phyloP scores from a whole-genome alignment of 2,329 filamentous ascomycete genomes.

The Nemania sp. region DNA sequence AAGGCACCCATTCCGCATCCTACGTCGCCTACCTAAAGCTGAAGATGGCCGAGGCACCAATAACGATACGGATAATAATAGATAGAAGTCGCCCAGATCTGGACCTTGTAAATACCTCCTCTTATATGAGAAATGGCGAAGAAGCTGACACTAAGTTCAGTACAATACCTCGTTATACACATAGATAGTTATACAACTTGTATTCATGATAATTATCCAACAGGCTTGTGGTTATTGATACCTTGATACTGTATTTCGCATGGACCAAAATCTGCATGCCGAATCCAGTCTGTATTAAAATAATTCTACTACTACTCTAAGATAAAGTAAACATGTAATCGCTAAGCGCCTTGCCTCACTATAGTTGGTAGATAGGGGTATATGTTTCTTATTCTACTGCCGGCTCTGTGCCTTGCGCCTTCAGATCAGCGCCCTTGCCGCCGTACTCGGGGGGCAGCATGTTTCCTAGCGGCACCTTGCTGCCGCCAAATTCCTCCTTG shows the following conservation, averaged over 20 bases:
- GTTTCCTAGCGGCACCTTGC: constrained; percentile 69
- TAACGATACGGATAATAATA: not conserved
- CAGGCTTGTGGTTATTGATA: not conserved
- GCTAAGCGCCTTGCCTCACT: constrained; percentile 4
- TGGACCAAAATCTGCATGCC: not conserved
- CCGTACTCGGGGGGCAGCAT: constrained; percentile 82
- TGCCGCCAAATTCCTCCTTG: constrained; percentile 62
- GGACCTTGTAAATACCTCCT: not conserved
- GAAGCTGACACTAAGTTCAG: not conserved
- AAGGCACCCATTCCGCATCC: not conserved
- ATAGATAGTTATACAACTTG: not conserved
- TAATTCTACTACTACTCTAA: constrained; percentile 15
- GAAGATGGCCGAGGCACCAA: not conserved
- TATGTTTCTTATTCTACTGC: constrained; percentile 39
- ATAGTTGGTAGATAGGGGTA: not conserved
- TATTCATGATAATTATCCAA: not conserved
- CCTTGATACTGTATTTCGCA: not conserved
- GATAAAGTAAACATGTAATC: not conserved
- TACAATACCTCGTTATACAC: not conserved
- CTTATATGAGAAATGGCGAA: not conserved
- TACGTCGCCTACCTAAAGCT: not conserved
- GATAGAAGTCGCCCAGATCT: not conserved
- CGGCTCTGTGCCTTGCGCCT: constrained; percentile 47
- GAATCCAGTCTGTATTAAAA: constrained; percentile 12
- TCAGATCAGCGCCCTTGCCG: constrained; percentile 70